Base-by-base conservation (phyloP, 495 filamentous ascomycete species). In the Parathielavia hyrcaniae region DNA sequence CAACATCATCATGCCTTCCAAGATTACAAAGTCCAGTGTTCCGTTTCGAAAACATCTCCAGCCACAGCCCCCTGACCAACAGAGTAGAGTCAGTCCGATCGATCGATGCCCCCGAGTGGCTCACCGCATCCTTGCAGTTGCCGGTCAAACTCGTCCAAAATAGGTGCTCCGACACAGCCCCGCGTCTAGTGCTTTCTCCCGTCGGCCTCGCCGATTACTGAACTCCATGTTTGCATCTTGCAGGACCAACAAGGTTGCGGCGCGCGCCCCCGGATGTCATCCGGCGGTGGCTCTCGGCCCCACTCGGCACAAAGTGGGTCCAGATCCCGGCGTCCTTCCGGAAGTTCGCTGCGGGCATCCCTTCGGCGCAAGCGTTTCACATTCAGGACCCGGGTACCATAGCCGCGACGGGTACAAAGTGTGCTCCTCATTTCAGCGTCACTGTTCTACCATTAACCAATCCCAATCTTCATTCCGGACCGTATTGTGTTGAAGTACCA, bases 201-300 rank as follows among this genome's bases (percentile, higher is more conserved):
- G 22, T 7, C 51, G 34, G 34, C n/a, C 20, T 50, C 48, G 48
- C 48, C 48, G 34, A n/a, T 19, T 19, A 26, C 10, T 2, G 16
- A 26, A 19, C 39, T 34, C 38, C 51, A 44, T 53, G 51, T 53
- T 34, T 32, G 39, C 22, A 53, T 44, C 51, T 32, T 8, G 10
- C 32, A 14, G 23, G 51, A 14, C 39, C 38, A 53, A 53, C 39
- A 41, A 53, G 20, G 22, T 44, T 41, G n/a, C 6, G 51, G 36
- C 36, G 22, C n/a, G 22, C 10, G 17, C 36, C 49, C 5, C 19
- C 14, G 14, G 14, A 41, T 19, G 14, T 6, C n/a, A 16, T 22
- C 14, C 6, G 11, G 26, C 46, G 46, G n/a, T n/a, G n/a, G n/a
- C n/a, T n/a, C n/a, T n/a, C n/a, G n/a, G 46, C 46, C 46, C 46